These are phyloP conservation scores for Hygrocybe coccinea DNA, from an alignment of 768 basidiomycete genomes.

Conservation along the genomic window DNA sequence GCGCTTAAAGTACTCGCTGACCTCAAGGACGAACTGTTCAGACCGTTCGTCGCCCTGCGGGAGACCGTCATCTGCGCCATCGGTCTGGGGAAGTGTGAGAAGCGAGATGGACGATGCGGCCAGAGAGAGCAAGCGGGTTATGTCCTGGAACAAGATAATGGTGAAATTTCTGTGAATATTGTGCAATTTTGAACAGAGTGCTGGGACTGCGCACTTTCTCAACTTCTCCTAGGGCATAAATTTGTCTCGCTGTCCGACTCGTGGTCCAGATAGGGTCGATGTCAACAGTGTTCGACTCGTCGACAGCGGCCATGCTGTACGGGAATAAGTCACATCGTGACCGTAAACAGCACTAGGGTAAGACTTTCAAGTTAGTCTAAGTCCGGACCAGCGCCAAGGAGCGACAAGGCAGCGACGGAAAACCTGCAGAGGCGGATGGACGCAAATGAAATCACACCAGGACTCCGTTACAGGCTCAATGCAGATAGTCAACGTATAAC, in stretches of 20 bases:
- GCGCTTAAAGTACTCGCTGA: slow-evolving; percentile 80
- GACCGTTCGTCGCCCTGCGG: slow-evolving; percentile 81
- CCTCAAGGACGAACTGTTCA: slow-evolving; percentile 80
- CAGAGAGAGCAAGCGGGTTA: slow-evolving; percentile 66
- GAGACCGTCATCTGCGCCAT: slow-evolving; percentile 58
- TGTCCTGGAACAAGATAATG: slow-evolving; percentile 51
- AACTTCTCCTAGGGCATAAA: slow-evolving; percentile 73
- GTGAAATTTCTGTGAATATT: neutral
- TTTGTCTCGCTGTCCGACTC: slow-evolving; percentile 75
- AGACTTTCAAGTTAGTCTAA: too few relatives aligned
- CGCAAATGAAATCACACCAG: too few relatives aligned
- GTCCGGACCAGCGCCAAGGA: too few relatives aligned
- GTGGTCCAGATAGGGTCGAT: slow-evolving; percentile 79
- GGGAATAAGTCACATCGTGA: too few relatives aligned
- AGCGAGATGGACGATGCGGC: slow-evolving; percentile 77
- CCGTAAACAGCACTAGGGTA: too few relatives aligned
- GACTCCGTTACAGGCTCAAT: too few relatives aligned
- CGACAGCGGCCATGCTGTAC: slow-evolving; percentile 15
- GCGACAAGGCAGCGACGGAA: too few relatives aligned
- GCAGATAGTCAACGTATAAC: too few relatives aligned
- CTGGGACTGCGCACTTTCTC: slow-evolving; percentile 52
- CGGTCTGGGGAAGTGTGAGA: slow-evolving; percentile 79
- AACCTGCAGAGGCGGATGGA: too few relatives aligned
- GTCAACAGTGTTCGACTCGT: slow-evolving; percentile 36
- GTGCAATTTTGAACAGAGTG: slow-evolving; percentile 3